Evolutionary conservation across 129 eudicot genomes (phyloP).

Genomic region (Helichrysum umbraculigerum): DNA sequence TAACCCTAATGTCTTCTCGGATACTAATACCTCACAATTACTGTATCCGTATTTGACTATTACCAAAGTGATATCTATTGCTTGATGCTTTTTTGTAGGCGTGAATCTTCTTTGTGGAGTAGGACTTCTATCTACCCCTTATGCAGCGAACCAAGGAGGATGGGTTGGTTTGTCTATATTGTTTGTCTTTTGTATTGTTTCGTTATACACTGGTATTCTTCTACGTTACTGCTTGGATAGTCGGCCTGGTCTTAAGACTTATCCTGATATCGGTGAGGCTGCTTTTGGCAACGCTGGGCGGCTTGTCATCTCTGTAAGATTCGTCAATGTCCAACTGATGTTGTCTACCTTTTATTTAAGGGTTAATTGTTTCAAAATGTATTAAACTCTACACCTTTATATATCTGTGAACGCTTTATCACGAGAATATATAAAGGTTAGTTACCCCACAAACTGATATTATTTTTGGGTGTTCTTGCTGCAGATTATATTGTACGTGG

Average conservation of each 20-base stretch:
- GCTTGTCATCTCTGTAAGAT: slow-evolving; percentile 65
- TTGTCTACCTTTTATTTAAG: neutral
- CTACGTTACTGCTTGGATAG: slow-evolving; percentile 75
- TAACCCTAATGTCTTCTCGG: too few species aligned
- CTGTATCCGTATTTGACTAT: neutral
- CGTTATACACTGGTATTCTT: slow-evolving; percentile 80
- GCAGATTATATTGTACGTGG: slow-evolving; percentile 83
- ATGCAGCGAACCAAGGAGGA: slow-evolving; percentile 89
- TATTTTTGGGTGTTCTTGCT: slow-evolving; percentile 19
- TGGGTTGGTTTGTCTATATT: slow-evolving; percentile 66
- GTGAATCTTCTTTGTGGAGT: slow-evolving; percentile 91
- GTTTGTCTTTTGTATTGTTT: slow-evolving; percentile 57
- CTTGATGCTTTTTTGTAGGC: slow-evolving; percentile 45
- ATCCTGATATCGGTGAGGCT: slow-evolving; percentile 93
- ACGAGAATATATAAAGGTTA: neutral
- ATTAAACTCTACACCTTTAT: too few species aligned
- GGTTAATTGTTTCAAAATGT: too few species aligned
- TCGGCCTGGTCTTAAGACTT: slow-evolving; percentile 74
- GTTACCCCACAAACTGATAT: neutral
- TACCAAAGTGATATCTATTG: neutral
- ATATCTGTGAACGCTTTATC: slow-evolving; percentile 3
- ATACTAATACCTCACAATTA: neutral
- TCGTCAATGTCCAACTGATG: neutral
- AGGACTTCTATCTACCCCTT: slow-evolving; percentile 81
- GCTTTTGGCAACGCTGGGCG: slow-evolving; percentile 79